Base-by-base conservation (phyloP, 352 stramenopile genomes). In the Phytophthora macrochlamydospora region DNA sequence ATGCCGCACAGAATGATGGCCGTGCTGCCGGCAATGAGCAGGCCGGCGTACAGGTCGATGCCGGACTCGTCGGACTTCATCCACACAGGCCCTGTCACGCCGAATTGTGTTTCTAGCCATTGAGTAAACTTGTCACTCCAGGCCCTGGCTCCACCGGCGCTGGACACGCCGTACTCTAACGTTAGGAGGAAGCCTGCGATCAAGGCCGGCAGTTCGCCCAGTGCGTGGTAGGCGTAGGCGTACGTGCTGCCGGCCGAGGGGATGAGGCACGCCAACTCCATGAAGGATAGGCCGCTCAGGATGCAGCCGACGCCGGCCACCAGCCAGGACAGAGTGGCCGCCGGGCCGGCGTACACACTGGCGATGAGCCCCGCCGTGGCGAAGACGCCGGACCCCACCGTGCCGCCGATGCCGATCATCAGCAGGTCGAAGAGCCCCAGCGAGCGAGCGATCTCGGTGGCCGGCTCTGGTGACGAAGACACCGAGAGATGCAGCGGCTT, bases 61-160 rank as follows among this genome's bases (percentile, higher is more conserved):
- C 60, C 75, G 28, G 79, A 87, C 55, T 91, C 72, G 40, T 76
- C 56, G 0, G 83, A 72, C 55, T 93, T 93, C 79, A 93, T 89
- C 81, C 83, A 92, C 32, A 55, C 61, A 0, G 83, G 83, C 0
- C 78, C 81, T 3, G 56, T 31, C 12, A 87, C 52, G 3, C 76
- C 55, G 33, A 89, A 75, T 62, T 95, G 74, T 1, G 73, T 79
- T 4, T 78, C 66, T 54, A 95, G 69, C 84, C 84, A 95, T n/a
- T 85, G 78, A 2, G 87, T 85, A 38, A 98, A 75, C 79, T 98
- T 99, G 74, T 98, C 91, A 61, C 93, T 97, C 96, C 96, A 99
- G 56, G 72, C 91, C 48, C 94, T 87, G 0, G 97, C 95, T 0
- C 96, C 93, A 1, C 95, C 97, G 11, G 93, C 90, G 40, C 88